A percentile compares a stretch with the other conserved stretches of the same genome.
phyloP scores from a whole-genome alignment of 129 eudicot genomes.

The Arctium lappa region DNA sequence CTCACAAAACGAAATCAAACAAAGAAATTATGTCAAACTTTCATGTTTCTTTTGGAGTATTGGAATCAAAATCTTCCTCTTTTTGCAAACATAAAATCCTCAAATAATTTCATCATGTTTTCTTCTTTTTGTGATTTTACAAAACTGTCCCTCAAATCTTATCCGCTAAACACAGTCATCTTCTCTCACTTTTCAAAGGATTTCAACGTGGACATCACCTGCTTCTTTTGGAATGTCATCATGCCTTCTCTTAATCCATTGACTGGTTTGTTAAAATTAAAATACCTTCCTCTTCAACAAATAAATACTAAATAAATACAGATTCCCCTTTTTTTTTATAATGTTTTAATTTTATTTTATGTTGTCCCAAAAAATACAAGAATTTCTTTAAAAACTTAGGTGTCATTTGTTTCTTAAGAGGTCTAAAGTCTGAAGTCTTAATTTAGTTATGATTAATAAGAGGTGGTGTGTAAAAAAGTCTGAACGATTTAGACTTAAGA shows the following conservation, averaged over 20 bases:
- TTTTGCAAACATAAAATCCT: constrained; percentile 50
- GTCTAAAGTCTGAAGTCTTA: no score
- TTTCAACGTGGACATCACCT: constrained; percentile 40
- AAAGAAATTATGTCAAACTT: constrained; percentile 38
- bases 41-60: constrained; percentile 11
- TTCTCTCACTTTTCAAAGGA: constrained; percentile 1
- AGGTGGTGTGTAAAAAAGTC: no score
- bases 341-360: no score
- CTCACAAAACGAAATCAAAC: constrained; percentile 48
- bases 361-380: not conserved
- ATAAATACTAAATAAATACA: not conserved
- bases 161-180: constrained; percentile 42
- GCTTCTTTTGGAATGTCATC: constrained; percentile 31
- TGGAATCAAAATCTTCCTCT: constrained; percentile 33
- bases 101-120: constrained; percentile 31
- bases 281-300: not conserved
- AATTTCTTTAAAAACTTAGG: no score
- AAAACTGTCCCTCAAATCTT: constrained; percentile 35
- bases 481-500: no score
- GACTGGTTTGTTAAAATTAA: not conserved
- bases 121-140: constrained; percentile 28
- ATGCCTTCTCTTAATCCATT: not conserved
- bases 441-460: no score
- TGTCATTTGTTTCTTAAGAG: no score
- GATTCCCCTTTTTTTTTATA: not conserved